Percentiles rank a stretch among this genome's conserved stretches.
Conservation (phyloP, 1,139 yeast species). For the Candida sp. region DNA sequence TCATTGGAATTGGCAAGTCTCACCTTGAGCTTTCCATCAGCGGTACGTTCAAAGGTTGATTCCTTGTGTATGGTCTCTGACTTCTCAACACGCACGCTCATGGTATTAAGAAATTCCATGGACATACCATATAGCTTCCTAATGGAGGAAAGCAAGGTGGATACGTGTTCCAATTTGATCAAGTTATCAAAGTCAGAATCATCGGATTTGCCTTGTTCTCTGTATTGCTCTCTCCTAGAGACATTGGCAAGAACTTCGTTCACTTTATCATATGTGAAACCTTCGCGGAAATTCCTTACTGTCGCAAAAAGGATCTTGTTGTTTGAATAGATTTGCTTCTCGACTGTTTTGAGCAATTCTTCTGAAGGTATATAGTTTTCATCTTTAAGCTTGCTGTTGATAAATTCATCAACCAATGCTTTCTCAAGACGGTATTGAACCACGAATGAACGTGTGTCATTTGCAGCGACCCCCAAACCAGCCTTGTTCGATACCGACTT, state of each 20-base stretch:
- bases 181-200: slow-evolving; percentile 29
- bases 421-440: slow-evolving; percentile 33
- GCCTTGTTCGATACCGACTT: slow-evolving; percentile 51
- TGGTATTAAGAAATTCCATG: not conserved
- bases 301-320: slow-evolving; percentile 12
- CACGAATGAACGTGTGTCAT: slow-evolving; percentile 43
- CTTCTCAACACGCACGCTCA: not conserved
- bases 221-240: slow-evolving; percentile 9
- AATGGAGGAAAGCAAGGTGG: slow-evolving; percentile 19
- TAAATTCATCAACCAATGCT: slow-evolving; percentile 26
- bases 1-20: slow-evolving; percentile 2
- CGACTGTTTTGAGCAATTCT: slow-evolving; percentile 16
- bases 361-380: slow-evolving; percentile 17
- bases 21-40: not conserved
- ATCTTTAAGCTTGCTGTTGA: slow-evolving; percentile 22
- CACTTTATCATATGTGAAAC: slow-evolving; percentile 42
- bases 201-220: slow-evolving; percentile 9
- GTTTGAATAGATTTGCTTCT: slow-evolving; percentile 25
- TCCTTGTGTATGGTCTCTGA: not conserved
- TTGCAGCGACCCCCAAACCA: slow-evolving; percentile 58
- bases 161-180: slow-evolving; percentile 30
- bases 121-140: slow-evolving; percentile 9
- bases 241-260: slow-evolving; percentile 30
- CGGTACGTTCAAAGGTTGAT: not conserved
- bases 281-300: slow-evolving; percentile 35